Evolutionary conservation across 2,329 filamentous ascomycete genomes (phyloP), one percentile per base, ranked within the genome.

Genomic region (Capronia americana): DNA sequence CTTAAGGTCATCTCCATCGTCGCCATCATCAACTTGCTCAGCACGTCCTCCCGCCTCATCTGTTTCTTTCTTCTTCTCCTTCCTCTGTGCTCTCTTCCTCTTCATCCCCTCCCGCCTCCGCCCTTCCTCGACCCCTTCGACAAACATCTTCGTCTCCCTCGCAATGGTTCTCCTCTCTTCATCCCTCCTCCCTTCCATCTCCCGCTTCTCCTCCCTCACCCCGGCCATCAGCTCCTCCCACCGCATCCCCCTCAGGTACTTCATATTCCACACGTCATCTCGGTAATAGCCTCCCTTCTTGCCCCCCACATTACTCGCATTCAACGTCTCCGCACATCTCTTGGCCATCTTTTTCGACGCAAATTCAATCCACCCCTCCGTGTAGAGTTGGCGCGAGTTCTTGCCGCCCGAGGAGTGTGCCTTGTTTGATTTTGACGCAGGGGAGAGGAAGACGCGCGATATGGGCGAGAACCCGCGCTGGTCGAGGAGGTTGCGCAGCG

Each of bases 301-400:
- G 3, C 80, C 80, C 17, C 80, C 80, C 7, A 83, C 74, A 7
- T 77, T 78, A 3, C 74, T 74, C 30, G 80, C 79, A 71, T 83
- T 83, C 54, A 83, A 72, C 2, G 80, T 78, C 71, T 82, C 79
- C 3, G 80, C 80, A 63, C 79, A 80, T 24, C 80, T 74, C 71
- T 81, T 81, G 0, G 81, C 81, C 7, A 75, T 78, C 66, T 77
- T 79, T 66, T 81, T 82, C 30, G 78, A 79, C n/a, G 73, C 76
- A 63, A 82, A 81, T 60, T 82, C 80, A 12, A 82, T 76, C 81
- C 81, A 82, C 4, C 81, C 81, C 68, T 82, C 81, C 2, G 77
- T 74, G 69, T 81, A 82, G 3, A 75, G 77, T 44, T 74, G 72
- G 62, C 81, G 78, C 24, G 79, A 75, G 68, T 79, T 80, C 65